These are phyloP conservation scores for Leccinum truebloodii DNA, from an alignment of 768 basidiomycete species.

Conservation along the genomic window DNA sequence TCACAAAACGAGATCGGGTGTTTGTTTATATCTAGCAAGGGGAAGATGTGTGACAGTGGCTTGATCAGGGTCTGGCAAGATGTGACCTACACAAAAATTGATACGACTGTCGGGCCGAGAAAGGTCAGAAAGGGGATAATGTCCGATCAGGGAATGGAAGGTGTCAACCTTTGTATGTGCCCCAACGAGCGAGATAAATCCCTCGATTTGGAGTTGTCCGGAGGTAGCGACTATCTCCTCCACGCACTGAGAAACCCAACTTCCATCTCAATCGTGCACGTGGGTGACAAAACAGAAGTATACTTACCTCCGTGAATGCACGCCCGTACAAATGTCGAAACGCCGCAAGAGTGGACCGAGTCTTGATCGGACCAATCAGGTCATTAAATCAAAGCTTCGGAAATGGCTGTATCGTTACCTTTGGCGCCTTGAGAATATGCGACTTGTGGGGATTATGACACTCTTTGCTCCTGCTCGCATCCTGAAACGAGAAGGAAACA, in stretches of 20 bases:
- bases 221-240: conserved; percentile 56
- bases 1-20: conserved; percentile 68
- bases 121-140: conserved; percentile 21
- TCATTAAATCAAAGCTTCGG: conserved; percentile 7
- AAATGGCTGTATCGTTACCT: conserved; percentile 46
- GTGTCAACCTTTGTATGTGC: conserved; percentile 65
- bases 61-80: not conserved
- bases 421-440: conserved; percentile 59
- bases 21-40: conserved; percentile 68
- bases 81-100: conserved; percentile 79
- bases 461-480: conserved; percentile 43
- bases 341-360: conserved; percentile 57
- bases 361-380: conserved; percentile 46
- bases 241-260: conserved; percentile 52
- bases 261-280: conserved; percentile 14
- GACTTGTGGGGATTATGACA: conserved; percentile 38
- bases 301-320: conserved; percentile 64
- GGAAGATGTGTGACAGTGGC: not conserved
- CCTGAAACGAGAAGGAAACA: conserved; percentile 70
- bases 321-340: conserved; percentile 79
- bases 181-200: conserved; percentile 84
- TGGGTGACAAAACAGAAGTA: conserved; percentile 11
- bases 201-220: conserved; percentile 61
- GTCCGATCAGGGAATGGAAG: conserved; percentile 19
- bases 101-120: conserved; percentile 53